Conservation (phyloP, 257 asterid genomes). For the Petunia secreta region DNA sequence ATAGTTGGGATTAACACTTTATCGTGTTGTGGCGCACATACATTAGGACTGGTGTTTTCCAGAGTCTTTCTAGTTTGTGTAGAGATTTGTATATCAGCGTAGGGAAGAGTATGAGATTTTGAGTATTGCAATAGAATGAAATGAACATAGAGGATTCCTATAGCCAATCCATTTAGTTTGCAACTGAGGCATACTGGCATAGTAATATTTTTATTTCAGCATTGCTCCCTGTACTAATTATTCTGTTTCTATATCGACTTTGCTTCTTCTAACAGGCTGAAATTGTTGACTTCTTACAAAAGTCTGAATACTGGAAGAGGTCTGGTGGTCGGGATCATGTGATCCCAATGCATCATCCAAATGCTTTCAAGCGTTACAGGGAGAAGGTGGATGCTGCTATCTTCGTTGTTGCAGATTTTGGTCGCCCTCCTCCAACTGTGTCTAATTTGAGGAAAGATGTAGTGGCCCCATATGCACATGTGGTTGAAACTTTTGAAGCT, state of each 20-base stretch:
- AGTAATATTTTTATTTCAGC: no score
- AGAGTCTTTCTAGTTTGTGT: constrained; percentile 5
- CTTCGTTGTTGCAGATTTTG: constrained; percentile 90
- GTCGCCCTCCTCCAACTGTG: constrained; percentile 58
- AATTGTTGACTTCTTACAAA: constrained; percentile 58
- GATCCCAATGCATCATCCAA: constrained; percentile 92
- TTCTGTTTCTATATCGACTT: constrained; percentile 14
- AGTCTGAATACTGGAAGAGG: constrained; percentile 68
- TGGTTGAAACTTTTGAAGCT: constrained; percentile 61
- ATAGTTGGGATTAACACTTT: neutral
- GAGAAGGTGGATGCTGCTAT: constrained; percentile 67
- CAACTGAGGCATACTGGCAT: no score
- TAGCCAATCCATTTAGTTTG: no score
- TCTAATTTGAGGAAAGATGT: constrained; percentile 80
- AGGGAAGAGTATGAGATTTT: neutral
- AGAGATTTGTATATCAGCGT: neutral
- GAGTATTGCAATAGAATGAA: no score
- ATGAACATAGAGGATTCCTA: no score
- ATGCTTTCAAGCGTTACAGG: constrained; percentile 84
- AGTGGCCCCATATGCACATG: constrained; percentile 90
- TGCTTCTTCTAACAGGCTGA: constrained; percentile 56
- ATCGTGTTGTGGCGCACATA: neutral
- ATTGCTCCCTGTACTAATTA: no score
- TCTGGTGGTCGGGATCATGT: constrained; percentile 89
- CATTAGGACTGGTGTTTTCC: neutral